Evolutionary conservation across 768 basidiomycete genomes (phyloP).

Genomic region (Leccinellum rugosiceps): DNA sequence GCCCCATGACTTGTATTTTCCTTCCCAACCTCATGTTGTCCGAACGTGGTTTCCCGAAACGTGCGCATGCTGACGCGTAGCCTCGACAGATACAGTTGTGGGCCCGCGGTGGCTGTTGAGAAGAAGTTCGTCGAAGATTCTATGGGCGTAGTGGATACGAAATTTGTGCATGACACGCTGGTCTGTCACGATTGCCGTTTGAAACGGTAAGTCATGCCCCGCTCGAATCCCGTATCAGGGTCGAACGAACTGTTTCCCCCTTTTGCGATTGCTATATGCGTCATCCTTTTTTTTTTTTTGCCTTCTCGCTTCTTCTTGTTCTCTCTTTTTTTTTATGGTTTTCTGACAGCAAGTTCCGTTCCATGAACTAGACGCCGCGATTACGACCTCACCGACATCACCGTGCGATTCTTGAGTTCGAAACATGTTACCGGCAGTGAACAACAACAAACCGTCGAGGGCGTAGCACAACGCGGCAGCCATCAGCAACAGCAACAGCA

Average conservation of each 20-base stretch:
- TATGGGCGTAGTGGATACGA: constrained; percentile 29
- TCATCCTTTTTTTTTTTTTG: constrained; percentile 1
- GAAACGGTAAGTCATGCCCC: constrained; percentile 43
- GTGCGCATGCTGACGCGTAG: constrained; percentile 16
- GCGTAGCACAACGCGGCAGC: constrained; percentile 21
- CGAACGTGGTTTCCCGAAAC: constrained; percentile 3
- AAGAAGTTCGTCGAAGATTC: constrained; percentile 30
- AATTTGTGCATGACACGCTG: constrained; percentile 46
- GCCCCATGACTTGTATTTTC: neutral
- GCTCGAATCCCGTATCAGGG: constrained; percentile 10
- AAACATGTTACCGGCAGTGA: constrained; percentile 31
- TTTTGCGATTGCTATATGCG: neutral
- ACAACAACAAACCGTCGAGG: constrained; percentile 15
- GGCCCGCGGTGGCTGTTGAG: constrained; percentile 50
- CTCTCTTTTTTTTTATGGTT: neutral
- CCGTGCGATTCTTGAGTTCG: constrained; percentile 45
- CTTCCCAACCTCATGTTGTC: constrained; percentile 7
- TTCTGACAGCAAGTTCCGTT: constrained; percentile 19
- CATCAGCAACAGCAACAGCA: constrained; percentile 8
- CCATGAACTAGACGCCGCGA: constrained; percentile 32
- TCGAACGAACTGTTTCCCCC: constrained; percentile 1
- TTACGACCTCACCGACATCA: constrained; percentile 61
- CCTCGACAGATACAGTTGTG: constrained; percentile 50
- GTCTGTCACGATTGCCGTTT: constrained; percentile 62
- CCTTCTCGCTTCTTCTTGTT: neutral